Evolutionary conservation across 2,329 filamentous ascomycete genomes (phyloP), one percentile per base, ranked within the genome.

Genomic region (Sordariomycetes sp.): DNA sequence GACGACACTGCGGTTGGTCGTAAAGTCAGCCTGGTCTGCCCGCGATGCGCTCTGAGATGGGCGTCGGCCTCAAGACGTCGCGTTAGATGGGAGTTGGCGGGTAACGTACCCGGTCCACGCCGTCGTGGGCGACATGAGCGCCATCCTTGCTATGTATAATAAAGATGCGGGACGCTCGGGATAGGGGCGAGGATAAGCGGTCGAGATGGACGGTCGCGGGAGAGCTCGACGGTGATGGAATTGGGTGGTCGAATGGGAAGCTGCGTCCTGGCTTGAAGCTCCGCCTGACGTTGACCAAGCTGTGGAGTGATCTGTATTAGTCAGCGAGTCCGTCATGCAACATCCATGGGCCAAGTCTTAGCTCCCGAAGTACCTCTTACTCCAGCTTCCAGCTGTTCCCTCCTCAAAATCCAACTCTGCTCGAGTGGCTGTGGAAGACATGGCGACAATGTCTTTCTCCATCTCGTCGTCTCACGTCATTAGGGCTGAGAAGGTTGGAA

Each of bases 1-100:
- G 74, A 91, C 74, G 70, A 86, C 87, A 79, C 93, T 96, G 64
- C 63, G 20, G 46, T 24, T 24, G 46, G 24, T 25, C 18, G 4
- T 10, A 28, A 53, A 53, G 25, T 32, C 24, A 53, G 50, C 14
- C 50, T 12, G 5, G 16, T 24, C 50, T 12, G 18, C 24, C 28
- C 24, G 28, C 28, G 22, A 53, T 53, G 8, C 18, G 28, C 24
- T 28, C 7, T 16, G 24, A 14, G 52, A 24, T 18, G 28, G 28
- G 14, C 5, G 6, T 14, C 6, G 6, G 10, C 52, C 24, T 3
- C 11, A 16, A 18, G 51, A 54, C 11, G 11, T n/a, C 18, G 37
- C 3, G 37, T 43, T 5, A 11, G 12, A 4, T 32, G 28, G 28
- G 37, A n/a, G 18, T 43, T 43, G 37, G 37, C 12, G 40, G 20